These are phyloP conservation scores for Aspergillus mulundensis DNA, from an alignment of 495 filamentous ascomycete genomes.

Conservation along the genomic window DNA sequence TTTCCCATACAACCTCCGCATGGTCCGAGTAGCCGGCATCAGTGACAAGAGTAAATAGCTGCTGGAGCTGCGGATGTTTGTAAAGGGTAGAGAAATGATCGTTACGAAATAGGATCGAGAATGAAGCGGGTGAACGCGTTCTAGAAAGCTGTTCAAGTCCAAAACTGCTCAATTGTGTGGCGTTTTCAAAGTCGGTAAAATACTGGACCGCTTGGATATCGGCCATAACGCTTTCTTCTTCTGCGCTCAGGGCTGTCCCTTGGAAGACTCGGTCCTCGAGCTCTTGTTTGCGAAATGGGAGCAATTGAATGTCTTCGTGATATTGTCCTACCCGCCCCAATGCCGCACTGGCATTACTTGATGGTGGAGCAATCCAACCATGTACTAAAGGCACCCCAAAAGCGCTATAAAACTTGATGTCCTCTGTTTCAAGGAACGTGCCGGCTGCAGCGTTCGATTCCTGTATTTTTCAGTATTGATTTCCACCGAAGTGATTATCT, in stretches of 20 bases:
- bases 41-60: slow-evolving; percentile 79
- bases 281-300: slow-evolving; percentile 84
- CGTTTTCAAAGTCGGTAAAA: slow-evolving; percentile 66
- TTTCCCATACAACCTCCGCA: slow-evolving; percentile 95
- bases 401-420: slow-evolving; percentile 81
- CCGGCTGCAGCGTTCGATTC: slow-evolving; percentile 52
- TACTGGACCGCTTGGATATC: slow-evolving; percentile 79
- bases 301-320: slow-evolving; percentile 85
- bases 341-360: slow-evolving; percentile 60
- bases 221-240: slow-evolving; percentile 70
- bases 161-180: slow-evolving; percentile 80
- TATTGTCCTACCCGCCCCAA: slow-evolving; percentile 68
- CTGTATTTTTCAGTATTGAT: slow-evolving; percentile 21
- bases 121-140: slow-evolving; percentile 62
- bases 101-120: slow-evolving; percentile 91
- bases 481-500: slow-evolving; percentile 28
- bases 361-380: slow-evolving; percentile 75
- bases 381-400: slow-evolving; percentile 90
- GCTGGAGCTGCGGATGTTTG: slow-evolving; percentile 65
- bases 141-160: slow-evolving; percentile 69
- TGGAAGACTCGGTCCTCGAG: slow-evolving; percentile 71
- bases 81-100: slow-evolving; percentile 95
- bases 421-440: slow-evolving; percentile 74
- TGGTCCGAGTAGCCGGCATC: slow-evolving; percentile 86
- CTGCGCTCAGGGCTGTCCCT: slow-evolving; percentile 41